phyloP scores from a whole-genome alignment of 495 filamentous ascomycete genomes.

The Penicillium argentinense region DNA sequence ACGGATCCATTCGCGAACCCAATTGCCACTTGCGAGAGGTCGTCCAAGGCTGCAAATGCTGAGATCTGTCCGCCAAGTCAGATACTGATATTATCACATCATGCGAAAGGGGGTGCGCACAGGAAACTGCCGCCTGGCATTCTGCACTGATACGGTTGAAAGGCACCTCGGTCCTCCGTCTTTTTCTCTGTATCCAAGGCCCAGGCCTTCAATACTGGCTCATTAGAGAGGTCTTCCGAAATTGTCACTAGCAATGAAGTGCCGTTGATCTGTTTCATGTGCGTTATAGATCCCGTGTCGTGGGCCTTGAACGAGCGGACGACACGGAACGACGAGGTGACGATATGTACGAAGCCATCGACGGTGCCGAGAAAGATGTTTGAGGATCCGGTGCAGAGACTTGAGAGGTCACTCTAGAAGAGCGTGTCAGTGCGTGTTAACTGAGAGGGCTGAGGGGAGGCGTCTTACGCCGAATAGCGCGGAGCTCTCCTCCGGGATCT shows the following conservation, averaged over 20 bases:
- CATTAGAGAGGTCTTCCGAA: conserved; percentile 80
- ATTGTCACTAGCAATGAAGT: conserved; percentile 86
- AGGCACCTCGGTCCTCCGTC: conserved; percentile 83
- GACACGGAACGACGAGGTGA: conserved; percentile 84
- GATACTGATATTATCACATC: neutral
- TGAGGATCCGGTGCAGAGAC: conserved; percentile 81
- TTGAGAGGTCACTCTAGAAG: conserved; percentile 59
- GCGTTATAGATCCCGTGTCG: conserved; percentile 76
- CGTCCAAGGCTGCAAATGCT: conserved; percentile 80
- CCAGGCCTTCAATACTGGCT: conserved; percentile 93
- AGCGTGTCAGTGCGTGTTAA: conserved; percentile 6
- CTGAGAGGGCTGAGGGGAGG: conserved; percentile 28
- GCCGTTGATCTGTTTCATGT: conserved; percentile 90
- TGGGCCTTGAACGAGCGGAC: conserved; percentile 83
- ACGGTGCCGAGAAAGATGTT: conserved; percentile 85
- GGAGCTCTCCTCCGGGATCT: conserved; percentile 70
- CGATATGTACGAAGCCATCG: conserved; percentile 81
- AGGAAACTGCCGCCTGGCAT: conserved; percentile 90
- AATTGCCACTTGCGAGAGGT: conserved; percentile 87
- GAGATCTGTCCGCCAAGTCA: conserved; percentile 62
- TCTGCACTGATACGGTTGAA: conserved; percentile 80
- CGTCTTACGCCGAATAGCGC: conserved; percentile 59
- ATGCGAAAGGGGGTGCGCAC: conserved; percentile 39
- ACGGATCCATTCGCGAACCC: conserved; percentile 96
- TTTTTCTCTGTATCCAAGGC: conserved; percentile 93